Evolutionary conservation across 345 rosid genomes (phyloP).

Genomic region (Toxicodendron radicans): DNA sequence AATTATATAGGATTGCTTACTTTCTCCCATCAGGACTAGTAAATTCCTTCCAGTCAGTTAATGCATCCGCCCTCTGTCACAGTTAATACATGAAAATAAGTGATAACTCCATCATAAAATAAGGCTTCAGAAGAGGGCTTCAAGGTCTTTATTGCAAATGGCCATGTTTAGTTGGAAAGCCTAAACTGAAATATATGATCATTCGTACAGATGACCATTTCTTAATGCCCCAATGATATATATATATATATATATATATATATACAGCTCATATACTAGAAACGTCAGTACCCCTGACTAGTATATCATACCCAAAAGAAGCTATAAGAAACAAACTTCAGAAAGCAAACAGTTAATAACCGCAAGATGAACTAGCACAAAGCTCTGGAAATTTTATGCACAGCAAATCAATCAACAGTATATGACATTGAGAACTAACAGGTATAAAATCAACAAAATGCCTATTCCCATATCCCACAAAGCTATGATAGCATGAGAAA

Average conservation of each 20-base stretch:
- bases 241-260: no score
- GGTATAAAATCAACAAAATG: slow-evolving; percentile 3
- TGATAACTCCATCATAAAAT: background rate
- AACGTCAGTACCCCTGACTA: background rate
- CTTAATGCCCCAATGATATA: background rate
- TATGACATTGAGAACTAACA: background rate
- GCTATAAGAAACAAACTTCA: background rate
- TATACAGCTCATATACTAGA: background rate
- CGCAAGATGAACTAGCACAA: background rate
- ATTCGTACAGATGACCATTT: background rate
- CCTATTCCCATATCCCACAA: background rate
- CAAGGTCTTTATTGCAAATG: background rate
- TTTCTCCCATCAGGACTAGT: slow-evolving; percentile 89
- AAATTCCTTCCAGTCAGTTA: slow-evolving; percentile 95
- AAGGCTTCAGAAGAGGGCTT: background rate
- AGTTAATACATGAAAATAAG: slow-evolving; percentile 22
- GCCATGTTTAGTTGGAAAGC: background rate
- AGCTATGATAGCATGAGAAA: background rate
- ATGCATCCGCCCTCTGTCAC: slow-evolving; percentile 88
- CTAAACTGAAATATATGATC: background rate
- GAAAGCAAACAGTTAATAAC: background rate
- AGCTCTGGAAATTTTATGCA: background rate
- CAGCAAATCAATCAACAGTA: background rate
- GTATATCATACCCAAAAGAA: background rate
- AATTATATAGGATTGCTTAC: slow-evolving; percentile 42